Conservation (phyloP, 352 stramenopile species). For the Globisporangium apiculatum region DNA sequence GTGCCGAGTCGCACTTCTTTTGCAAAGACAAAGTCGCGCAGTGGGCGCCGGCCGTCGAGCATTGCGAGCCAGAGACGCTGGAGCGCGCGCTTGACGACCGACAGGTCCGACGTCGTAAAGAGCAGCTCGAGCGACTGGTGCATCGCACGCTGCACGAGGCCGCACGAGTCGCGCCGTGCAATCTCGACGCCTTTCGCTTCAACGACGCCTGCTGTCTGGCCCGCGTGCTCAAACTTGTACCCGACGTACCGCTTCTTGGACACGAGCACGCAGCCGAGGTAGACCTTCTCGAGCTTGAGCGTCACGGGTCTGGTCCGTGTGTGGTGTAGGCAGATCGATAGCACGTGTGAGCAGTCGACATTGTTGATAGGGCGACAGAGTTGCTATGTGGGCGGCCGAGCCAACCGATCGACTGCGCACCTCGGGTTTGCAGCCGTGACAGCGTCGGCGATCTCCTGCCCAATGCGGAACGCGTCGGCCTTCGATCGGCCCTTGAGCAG, state of each 20-base stretch:
- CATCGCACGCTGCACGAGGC: constrained; percentile 76
- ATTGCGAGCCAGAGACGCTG: constrained; percentile 63
- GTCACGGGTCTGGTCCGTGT: constrained; percentile 47
- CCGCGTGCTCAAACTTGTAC: constrained; percentile 70
- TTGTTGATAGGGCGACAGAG: too few species aligned
- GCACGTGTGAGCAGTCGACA: too few species aligned
- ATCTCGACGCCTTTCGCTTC: constrained; percentile 93
- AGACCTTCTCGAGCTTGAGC: constrained; percentile 89
- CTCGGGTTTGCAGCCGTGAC: constrained; percentile 86
- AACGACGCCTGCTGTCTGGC: constrained; percentile 43
- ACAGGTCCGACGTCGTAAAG: constrained; percentile 68
- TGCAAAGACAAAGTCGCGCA: constrained; percentile 78
- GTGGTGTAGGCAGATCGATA: not conserved
- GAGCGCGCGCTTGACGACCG: constrained; percentile 52
- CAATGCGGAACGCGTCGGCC: constrained; percentile 92
- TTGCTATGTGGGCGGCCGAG: too few species aligned
- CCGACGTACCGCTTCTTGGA: constrained; percentile 96
- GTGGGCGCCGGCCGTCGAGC: constrained; percentile 49
- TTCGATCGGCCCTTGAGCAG: constrained; percentile 91
- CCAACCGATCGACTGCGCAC: constrained; percentile 14
- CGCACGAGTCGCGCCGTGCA: constrained; percentile 90
- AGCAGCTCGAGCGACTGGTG: constrained; percentile 48
- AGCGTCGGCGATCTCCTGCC: constrained; percentile 83
- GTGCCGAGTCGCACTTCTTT: constrained; percentile 84
- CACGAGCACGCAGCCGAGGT: constrained; percentile 88